Evolutionary conservation across 805 yeast genomes (phyloP).

Genomic region (Candida railenensis): DNA sequence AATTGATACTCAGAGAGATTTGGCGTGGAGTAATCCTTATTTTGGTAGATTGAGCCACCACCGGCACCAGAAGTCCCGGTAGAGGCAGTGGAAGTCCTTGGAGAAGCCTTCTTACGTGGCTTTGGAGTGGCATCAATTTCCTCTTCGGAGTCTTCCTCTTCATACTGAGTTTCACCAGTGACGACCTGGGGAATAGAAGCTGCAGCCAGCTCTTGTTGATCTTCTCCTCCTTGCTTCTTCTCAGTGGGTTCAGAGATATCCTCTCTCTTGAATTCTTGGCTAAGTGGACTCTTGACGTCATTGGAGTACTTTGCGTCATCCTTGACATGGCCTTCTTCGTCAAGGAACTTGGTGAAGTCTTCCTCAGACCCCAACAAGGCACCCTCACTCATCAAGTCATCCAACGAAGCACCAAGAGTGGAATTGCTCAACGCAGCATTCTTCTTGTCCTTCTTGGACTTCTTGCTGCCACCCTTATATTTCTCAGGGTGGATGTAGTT

Average conservation of each 20-base stretch:
- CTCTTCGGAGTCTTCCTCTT: background rate
- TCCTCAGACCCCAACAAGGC: slow-evolving; percentile 50
- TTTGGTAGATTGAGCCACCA: slow-evolving; percentile 11
- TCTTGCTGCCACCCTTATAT: slow-evolving; percentile 24
- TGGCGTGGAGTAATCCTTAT: slow-evolving; percentile 37
- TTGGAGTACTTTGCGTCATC: slow-evolving; percentile 38
- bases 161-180: background rate
- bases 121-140: background rate
- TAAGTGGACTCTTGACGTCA: slow-evolving; percentile 11
- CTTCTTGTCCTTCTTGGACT: slow-evolving; percentile 12
- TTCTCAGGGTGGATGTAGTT: slow-evolving; percentile 47
- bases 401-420: slow-evolving; percentile 52
- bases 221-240: background rate
- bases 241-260: slow-evolving; percentile 9
- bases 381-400: slow-evolving; percentile 48
- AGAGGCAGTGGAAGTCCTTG: background rate
- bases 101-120: background rate
- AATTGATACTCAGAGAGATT: slow-evolving; percentile 45
- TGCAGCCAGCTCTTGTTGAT: background rate
- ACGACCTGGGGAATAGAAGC: background rate
- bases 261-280: background rate
- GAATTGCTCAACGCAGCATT: slow-evolving; percentile 15
- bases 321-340: slow-evolving; percentile 52
- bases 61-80: slow-evolving; percentile 1
- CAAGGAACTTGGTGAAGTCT: slow-evolving; percentile 51